phyloP scores from a whole-genome alignment of 2,329 filamentous ascomycete species.

The Cyphellophora europaea region DNA sequence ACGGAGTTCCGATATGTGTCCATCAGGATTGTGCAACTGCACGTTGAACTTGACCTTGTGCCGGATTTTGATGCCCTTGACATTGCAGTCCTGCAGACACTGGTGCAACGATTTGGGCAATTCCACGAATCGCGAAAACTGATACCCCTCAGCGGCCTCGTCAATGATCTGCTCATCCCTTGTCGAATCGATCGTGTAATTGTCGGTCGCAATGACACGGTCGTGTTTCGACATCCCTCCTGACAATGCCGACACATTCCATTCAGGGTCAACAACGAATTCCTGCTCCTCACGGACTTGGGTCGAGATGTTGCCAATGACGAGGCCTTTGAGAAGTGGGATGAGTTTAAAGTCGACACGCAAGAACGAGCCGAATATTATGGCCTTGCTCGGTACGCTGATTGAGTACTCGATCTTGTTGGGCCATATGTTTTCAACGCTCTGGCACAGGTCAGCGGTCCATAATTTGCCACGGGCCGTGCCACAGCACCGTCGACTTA shows the following conservation, averaged over 20 bases:
- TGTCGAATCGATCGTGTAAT: conserved; percentile 60
- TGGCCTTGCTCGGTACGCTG: conserved; percentile 83
- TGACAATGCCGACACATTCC: conserved; percentile 19
- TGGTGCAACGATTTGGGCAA: conserved; percentile 72
- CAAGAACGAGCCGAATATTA: conserved; percentile 84
- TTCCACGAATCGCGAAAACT: conserved; percentile 50
- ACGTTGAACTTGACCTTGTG: conserved; percentile 91
- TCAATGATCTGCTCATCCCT: conserved; percentile 45
- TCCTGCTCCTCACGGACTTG: conserved; percentile 73
- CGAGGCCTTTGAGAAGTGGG: conserved; percentile 78
- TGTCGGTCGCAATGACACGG: conserved; percentile 57
- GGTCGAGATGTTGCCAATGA: conserved; percentile 72
- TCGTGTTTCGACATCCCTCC: conserved; percentile 44
- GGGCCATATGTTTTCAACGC: conserved; percentile 93
- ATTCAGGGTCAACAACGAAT: conserved; percentile 45
- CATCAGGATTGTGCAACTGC: conserved; percentile 87
- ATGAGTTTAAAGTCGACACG: conserved; percentile 79
- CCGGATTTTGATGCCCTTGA: conserved; percentile 78
- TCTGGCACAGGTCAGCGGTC: conserved; percentile 27
- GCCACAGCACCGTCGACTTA: conserved; percentile 22
- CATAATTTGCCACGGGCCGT: too few relatives aligned
- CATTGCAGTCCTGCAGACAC: conserved; percentile 84
- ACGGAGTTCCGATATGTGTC: conserved; percentile 74
- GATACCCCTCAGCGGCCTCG: conserved; percentile 52
- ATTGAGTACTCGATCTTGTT: conserved; percentile 97